A percentile compares a stretch with the other conserved stretches of the same genome.
Conservation (phyloP, 768 basidiomycete species). For the Mycena chlorophos region DNA sequence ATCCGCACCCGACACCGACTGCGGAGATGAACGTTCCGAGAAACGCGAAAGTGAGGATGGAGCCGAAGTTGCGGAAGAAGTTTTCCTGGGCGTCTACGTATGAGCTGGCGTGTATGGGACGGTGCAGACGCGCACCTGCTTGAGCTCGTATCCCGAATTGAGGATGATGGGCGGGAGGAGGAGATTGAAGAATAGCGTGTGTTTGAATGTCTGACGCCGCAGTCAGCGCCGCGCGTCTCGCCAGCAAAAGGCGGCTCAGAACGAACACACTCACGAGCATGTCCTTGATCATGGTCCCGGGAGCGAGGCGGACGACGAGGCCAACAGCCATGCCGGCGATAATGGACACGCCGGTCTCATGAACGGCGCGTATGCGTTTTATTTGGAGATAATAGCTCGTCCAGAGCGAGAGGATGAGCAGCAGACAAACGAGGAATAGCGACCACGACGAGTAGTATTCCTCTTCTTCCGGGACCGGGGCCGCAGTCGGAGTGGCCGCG, state of each 20-base stretch:
- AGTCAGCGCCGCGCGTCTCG: not conserved
- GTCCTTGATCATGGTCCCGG: slow-evolving; percentile 91
- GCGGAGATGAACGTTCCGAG: slow-evolving; percentile 95
- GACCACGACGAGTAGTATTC: slow-evolving; percentile 94
- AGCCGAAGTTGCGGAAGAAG: slow-evolving; percentile 98
- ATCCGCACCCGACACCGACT: slow-evolving; percentile 88
- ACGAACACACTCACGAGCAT: slow-evolving; percentile 78
- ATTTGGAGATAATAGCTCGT: slow-evolving; percentile 98
- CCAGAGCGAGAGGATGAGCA: slow-evolving; percentile 92
- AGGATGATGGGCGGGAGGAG: slow-evolving; percentile 98
- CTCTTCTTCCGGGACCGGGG: slow-evolving; percentile 64
- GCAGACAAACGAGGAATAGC: slow-evolving; percentile 87
- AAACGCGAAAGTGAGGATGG: slow-evolving; percentile 92
- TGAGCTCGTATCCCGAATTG: slow-evolving; percentile 96
- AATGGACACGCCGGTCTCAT: slow-evolving; percentile 95
- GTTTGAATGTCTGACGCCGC: slow-evolving; percentile 78
- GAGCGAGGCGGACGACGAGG: slow-evolving; percentile 82
- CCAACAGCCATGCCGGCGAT: slow-evolving; percentile 97
- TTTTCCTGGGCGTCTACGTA: slow-evolving; percentile 64
- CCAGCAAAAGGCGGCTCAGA: not conserved
- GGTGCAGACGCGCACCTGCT: slow-evolving; percentile 67
- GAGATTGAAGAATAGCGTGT: slow-evolving; percentile 96
- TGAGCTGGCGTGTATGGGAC: not conserved
- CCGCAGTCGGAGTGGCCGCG: slow-evolving; percentile 22
- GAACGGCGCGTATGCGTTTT: slow-evolving; percentile 90